phyloP scores from a whole-genome alignment of 129 eudicot genomes.

The Solidago caesia region DNA sequence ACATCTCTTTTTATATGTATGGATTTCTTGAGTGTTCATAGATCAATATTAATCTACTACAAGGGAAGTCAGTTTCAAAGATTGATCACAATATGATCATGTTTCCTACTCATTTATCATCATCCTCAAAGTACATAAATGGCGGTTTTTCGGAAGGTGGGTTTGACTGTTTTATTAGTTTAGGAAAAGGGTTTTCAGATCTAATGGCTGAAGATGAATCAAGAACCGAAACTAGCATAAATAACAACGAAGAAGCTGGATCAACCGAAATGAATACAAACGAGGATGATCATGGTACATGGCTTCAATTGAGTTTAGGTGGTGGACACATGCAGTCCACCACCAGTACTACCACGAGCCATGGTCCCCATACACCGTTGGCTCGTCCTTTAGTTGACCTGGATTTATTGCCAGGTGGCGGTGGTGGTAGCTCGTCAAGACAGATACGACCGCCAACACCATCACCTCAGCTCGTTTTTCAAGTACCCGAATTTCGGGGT shows the following conservation, averaged over 20 bases:
- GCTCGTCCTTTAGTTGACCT: slow-evolving; percentile 27
- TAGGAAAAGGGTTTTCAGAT: slow-evolving; percentile 44
- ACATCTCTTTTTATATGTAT: slow-evolving; percentile 21
- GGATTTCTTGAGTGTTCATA: slow-evolving; percentile 23
- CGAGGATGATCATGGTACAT: slow-evolving; percentile 31
- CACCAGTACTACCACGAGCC: slow-evolving; percentile 1
- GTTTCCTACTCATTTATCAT: slow-evolving; percentile 38
- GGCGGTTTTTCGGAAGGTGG: slow-evolving; percentile 25
- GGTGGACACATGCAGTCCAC: slow-evolving; percentile 24
- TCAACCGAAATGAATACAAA: slow-evolving; percentile 32
- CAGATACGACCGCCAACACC: neutral
- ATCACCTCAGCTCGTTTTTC: slow-evolving; percentile 19
- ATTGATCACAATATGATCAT: slow-evolving; percentile 49
- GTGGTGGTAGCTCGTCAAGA: slow-evolving; percentile 4
- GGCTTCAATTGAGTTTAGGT: slow-evolving; percentile 69
- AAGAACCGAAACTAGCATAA: slow-evolving; percentile 31
- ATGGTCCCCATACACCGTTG: neutral
- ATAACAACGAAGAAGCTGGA: slow-evolving; percentile 21
- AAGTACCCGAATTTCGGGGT: slow-evolving; percentile 32
- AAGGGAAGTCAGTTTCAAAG: slow-evolving; percentile 17
- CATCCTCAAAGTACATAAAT: slow-evolving; percentile 22
- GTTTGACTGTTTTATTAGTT: slow-evolving; percentile 21
- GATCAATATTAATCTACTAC: neutral
- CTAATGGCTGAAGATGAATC: slow-evolving; percentile 57
- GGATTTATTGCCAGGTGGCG: slow-evolving; percentile 24